Evolutionary conservation across 345 rosid genomes (phyloP), one percentile per base, ranked within the genome.

Genomic region (Tarenaya hassleriana): DNA sequence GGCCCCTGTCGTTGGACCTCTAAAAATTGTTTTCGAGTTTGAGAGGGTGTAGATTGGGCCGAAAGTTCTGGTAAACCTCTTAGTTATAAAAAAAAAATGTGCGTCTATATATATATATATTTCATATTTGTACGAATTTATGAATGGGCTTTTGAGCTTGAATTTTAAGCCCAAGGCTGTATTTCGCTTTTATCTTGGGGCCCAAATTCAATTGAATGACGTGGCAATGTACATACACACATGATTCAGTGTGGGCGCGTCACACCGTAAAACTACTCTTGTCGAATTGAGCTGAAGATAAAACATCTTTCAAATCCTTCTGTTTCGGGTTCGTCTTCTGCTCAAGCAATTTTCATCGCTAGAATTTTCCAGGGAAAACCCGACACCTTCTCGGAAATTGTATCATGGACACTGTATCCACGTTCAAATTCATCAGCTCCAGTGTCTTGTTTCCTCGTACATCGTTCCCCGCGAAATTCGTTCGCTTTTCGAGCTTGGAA

Each of bases 331-430:
- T 56, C 8, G 41, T 41, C 43, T 64, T 46, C n/a, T 20, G 37
- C 4, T 10, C 32, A 46, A 5, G 29, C 29, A 24, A 24, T 24
- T 24, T 24, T 24, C 3, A 2, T 24, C 31, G 37, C 24, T 16
- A 16, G 27, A 46, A 47, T 24, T 62, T 47, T 55, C 61, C 47
- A 38, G 51, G 21, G 14, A 32, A 62, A n/a, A 10, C 33, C 19
- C 42, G 40, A 35, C 7, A 35, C 9, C 9, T 35, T 35, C 40
- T 10, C 13, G 38, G 16, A 39, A 41, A 14, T 12, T 38, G n/a
- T 3, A 59, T n/a, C 50, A 86, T 86, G 91, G 69, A 74, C 54
- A 31, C 71, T 20, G 27, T 69, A 20, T 62, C 73, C 35, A 34
- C 72, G 40, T 69, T 78, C 24, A 60, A 64, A 21, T 35, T 73